Evolutionary conservation across 306 rosid genomes (phyloP), one percentile per base, ranked within the genome.

Genomic region (Casuarina equisetifolia): DNA sequence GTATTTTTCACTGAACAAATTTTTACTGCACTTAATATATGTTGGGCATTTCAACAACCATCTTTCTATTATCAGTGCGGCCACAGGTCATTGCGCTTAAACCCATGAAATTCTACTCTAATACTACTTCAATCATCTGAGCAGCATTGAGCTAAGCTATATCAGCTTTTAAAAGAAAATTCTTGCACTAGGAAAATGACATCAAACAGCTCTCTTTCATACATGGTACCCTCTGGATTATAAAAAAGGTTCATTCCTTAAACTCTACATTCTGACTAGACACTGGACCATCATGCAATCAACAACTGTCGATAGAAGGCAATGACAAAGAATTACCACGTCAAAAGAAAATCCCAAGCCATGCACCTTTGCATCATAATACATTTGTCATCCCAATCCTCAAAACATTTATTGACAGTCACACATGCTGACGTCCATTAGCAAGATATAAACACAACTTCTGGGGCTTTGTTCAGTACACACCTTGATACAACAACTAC

Each of bases 391-490:
- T 46, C 78, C 46, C 40, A 15, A 17, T 77, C 67, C 16, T 69
- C 46, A 9, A 82, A 1, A 32, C 49, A 39, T 8, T 39, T 58
- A 25, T 4, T 4, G 6, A 51, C 9, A 13, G 38, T 3, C 16
- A 11, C 20, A 73, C 10, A 64, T 50, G 51, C 72, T 59, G 55
- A 40, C 10, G 61, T 63, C 69, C 75, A 80, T 54, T 49, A 49
- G 76, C 57, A 80, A 70, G 72, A 46, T 72, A 75, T 48, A 72
- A 53, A 54, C n/a, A 72, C 79, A 81, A 50, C 36, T 36, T 15
- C 59, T 32, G 62, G 51, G 19, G 50, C 76, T 72, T 39, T 58
- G 79, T 39, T 8, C 78, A 72, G n/a, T 59, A 51, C 2, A 52
- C 50, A 61, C 68, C 50, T 48, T 50, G 42, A 43, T 55, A 59